These are phyloP conservation scores for Candida tallmaniae DNA, from an alignment of 805 yeast species.

Conservation along the genomic window DNA sequence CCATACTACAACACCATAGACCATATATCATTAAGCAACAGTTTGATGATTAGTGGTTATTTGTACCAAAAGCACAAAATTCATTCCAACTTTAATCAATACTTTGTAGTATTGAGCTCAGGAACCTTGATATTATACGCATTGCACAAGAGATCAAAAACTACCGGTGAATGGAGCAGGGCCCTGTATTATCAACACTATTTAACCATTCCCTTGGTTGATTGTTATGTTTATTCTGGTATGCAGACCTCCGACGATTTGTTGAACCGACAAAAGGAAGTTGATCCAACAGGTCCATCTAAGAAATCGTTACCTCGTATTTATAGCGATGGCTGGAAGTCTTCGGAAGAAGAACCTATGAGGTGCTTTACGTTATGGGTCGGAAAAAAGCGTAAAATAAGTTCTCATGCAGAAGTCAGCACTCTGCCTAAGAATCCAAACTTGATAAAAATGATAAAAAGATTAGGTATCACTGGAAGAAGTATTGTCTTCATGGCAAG, in stretches of 20 bases:
- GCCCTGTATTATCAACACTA: slow-evolving; percentile 48
- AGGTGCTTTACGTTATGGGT: slow-evolving; percentile 85
- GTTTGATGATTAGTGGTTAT: slow-evolving; percentile 60
- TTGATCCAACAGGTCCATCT: slow-evolving; percentile 50
- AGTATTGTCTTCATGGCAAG: slow-evolving; percentile 74
- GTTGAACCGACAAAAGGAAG: slow-evolving; percentile 40
- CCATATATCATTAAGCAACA: slow-evolving; percentile 53
- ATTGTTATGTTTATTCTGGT: slow-evolving; percentile 77
- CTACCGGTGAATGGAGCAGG: slow-evolving; percentile 43
- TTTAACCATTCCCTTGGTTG: slow-evolving; percentile 56
- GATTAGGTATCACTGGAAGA: slow-evolving; percentile 63
- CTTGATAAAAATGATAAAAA: slow-evolving; percentile 40
- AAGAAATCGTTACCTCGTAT: slow-evolving; percentile 61
- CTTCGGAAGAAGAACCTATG: slow-evolving; percentile 69
- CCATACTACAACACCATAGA: slow-evolving; percentile 51
- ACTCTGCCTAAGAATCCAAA: slow-evolving; percentile 36
- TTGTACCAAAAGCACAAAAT: slow-evolving; percentile 67
- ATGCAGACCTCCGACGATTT: slow-evolving; percentile 54
- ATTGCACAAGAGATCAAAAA: slow-evolving; percentile 42
- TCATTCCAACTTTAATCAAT: slow-evolving; percentile 60
- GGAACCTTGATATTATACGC: slow-evolving; percentile 61
- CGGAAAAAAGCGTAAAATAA: slow-evolving; percentile 54
- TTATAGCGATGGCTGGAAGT: slow-evolving; percentile 79
- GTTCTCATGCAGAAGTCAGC: slow-evolving; percentile 9
- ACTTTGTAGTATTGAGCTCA: slow-evolving; percentile 63